phyloP scores from a whole-genome alignment of 371 early-diverging fungal species.

The Syncephalastrum racemosum region DNA sequence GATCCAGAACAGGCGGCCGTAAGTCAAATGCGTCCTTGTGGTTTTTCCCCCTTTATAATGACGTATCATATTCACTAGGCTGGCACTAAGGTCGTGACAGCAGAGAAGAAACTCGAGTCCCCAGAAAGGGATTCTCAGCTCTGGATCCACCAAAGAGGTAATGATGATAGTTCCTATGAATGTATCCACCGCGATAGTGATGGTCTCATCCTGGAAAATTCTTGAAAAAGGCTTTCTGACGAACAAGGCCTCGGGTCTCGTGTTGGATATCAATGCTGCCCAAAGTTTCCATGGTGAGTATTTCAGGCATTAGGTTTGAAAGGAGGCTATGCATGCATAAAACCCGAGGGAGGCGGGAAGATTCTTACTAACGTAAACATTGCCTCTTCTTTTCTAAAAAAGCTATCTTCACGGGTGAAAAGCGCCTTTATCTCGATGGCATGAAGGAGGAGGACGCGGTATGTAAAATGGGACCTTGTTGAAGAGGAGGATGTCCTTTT shows the following conservation, averaged over 20 bases:
- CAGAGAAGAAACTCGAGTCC: constrained; percentile 26
- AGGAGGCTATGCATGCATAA: constrained; percentile 3
- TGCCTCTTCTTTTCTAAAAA: background rate
- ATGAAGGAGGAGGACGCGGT: constrained; percentile 42
- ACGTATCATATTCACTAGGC: constrained; percentile 12
- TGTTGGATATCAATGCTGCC: constrained; percentile 36
- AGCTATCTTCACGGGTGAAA: constrained; percentile 44
- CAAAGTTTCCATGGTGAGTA: constrained; percentile 37
- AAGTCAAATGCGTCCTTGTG: background rate
- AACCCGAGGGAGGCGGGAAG: background rate
- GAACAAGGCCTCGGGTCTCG: constrained; percentile 37
- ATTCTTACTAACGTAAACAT: too few relatives aligned
- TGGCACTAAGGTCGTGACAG: constrained; percentile 34
- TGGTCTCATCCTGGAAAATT: background rate
- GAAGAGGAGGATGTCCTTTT: too few relatives aligned
- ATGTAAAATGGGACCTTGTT: constrained; percentile 5
- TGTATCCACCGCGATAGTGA: background rate
- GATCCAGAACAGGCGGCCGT: constrained; percentile 15
- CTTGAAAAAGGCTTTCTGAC: constrained; percentile 29
- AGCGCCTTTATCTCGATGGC: constrained; percentile 34
- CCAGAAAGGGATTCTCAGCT: constrained; percentile 42
- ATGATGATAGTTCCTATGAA: background rate
- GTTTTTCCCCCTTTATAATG: background rate
- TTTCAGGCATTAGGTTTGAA: background rate
- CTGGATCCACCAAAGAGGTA: constrained; percentile 44